phyloP scores from a whole-genome alignment of 495 filamentous ascomycete genomes.

The Darksidea phi region DNA sequence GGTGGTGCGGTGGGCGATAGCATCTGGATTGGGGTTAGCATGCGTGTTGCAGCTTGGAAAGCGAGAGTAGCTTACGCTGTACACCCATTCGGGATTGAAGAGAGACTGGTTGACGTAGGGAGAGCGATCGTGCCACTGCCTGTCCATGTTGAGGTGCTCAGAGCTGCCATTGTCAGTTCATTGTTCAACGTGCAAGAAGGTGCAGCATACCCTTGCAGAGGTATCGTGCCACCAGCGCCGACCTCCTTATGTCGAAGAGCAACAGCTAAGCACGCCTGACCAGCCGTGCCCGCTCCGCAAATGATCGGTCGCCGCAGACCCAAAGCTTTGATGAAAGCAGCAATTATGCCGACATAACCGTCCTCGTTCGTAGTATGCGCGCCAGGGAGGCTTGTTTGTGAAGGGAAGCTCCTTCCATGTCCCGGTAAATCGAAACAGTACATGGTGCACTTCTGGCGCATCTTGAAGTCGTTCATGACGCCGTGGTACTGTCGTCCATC shows the following conservation, averaged over 20 bases:
- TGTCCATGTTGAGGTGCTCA: constrained; percentile 39
- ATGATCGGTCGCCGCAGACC: constrained; percentile 45
- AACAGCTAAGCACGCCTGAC: constrained; percentile 47
- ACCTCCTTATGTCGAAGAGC: constrained; percentile 42
- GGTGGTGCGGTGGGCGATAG: constrained; percentile 43
- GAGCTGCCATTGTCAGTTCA: constrained; percentile 20
- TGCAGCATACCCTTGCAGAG: constrained; percentile 38
- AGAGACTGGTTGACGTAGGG: constrained; percentile 41
- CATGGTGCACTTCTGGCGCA: constrained; percentile 44
- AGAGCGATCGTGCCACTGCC: constrained; percentile 36
- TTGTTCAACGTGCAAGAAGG: background rate
- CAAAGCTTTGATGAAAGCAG: constrained; percentile 41
- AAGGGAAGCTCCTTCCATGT: constrained; percentile 45
- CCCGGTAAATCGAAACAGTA: constrained; percentile 46
- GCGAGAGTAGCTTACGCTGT: constrained; percentile 32
- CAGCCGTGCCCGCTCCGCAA: constrained; percentile 48
- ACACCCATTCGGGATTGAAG: constrained; percentile 48
- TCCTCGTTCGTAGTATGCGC: constrained; percentile 47
- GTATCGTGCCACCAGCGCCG: constrained; percentile 45
- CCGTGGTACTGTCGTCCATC: constrained; percentile 46
- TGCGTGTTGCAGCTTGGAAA: background rate
- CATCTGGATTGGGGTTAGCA: constrained; percentile 29
- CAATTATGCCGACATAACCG: constrained; percentile 44
- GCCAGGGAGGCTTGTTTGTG: constrained; percentile 38
- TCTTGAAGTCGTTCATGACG: constrained; percentile 44